Evolutionary conservation across 1,284 basidiomycete genomes (phyloP), one percentile per base, ranked within the genome.

Genomic region (Puccinia polysora): DNA sequence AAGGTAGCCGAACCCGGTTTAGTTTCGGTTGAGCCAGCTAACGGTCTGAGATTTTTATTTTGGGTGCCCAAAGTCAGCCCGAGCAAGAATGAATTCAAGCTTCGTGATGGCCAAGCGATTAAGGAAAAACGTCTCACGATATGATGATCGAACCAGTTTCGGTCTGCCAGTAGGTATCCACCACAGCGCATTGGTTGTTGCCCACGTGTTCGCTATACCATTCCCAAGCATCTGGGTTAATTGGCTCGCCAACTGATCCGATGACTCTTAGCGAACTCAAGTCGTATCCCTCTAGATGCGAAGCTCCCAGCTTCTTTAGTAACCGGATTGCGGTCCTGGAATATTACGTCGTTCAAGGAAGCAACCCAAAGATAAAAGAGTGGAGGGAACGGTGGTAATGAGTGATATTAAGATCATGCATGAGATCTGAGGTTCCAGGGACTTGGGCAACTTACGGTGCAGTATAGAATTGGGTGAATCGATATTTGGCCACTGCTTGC

Each of bases 181-280:
- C 93, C 76, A 98, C 89, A 18, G 95, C 92, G 79, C 92, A 96
- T 81, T 97, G 84, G 75, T 83, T 84, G 77, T 86, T 85, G 34
- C 95, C 96, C 71, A 97, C 93, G 79, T 91, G 86, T 78, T 97
- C 91, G 81, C 91, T 90, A 83, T 95, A 97, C 95, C 95, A 97
- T 79, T 94, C 86, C 95, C 96, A 97, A 3, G 95, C 96, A 81
- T 97, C 95, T 32, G 95, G 94, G 82, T 97, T 97, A 84, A 98
- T 97, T 5, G 96, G 96, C 83, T 98, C 95, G 67, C 95, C 96
- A 68, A 98, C 95, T 73, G 85, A 88, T 36, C 95, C 95, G 47
- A 98, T 84, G 23, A 96, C 89, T 74, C 95, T 87, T 74, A 98
- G 82, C 38, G 86, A 86, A 76, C 84, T 86, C 40, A 97, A 85